phyloP scores from a whole-genome alignment of 2,329 filamentous ascomycete species.

The Acrocalymma vagum region DNA sequence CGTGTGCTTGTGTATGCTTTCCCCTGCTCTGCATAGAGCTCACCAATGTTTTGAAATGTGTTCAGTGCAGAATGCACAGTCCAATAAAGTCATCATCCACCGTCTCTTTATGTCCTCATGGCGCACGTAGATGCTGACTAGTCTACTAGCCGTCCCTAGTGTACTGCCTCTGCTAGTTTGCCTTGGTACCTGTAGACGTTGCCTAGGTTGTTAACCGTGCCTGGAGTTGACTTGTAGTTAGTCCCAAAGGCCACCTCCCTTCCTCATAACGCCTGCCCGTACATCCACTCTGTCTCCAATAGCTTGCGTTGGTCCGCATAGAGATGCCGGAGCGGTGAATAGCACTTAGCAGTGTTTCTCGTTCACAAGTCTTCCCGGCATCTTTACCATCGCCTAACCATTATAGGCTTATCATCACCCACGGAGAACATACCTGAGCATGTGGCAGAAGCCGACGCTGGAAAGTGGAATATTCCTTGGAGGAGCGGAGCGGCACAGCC shows the following conservation, averaged over 20 bases:
- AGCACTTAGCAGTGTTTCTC: slow-evolving; percentile 15
- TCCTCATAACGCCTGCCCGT: slow-evolving; percentile 23
- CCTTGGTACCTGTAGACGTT: slow-evolving; percentile 25
- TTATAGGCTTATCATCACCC: slow-evolving; percentile 8
- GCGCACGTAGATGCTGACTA: slow-evolving; percentile 2
- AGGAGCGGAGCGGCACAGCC: slow-evolving; percentile 13
- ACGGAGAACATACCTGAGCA: slow-evolving; percentile 13
- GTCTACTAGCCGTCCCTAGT: too few relatives aligned
- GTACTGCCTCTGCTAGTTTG: slow-evolving; percentile 8
- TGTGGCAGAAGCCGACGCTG: slow-evolving; percentile 30
- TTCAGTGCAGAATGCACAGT: slow-evolving; percentile 13
- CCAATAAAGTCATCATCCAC: too few relatives aligned
- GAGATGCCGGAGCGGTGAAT: slow-evolving; percentile 21
- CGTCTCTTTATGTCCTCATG: slow-evolving; percentile 1
- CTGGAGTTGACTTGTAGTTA: slow-evolving; percentile 21
- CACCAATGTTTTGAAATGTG: slow-evolving; percentile 26
- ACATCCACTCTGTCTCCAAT: slow-evolving; percentile 26
- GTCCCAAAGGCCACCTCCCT: slow-evolving; percentile 20
- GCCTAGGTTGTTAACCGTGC: slow-evolving; percentile 25
- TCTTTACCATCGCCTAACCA: slow-evolving; percentile 5
- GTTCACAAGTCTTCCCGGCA: slow-evolving; percentile 5
- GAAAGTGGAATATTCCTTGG: slow-evolving; percentile 11
- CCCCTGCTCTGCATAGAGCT: too few relatives aligned
- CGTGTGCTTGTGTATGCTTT: too few relatives aligned
- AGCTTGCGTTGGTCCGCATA: slow-evolving; percentile 30